Base-by-base conservation (phyloP, 208 protist species). In the Phytomonas sp. region DNA sequence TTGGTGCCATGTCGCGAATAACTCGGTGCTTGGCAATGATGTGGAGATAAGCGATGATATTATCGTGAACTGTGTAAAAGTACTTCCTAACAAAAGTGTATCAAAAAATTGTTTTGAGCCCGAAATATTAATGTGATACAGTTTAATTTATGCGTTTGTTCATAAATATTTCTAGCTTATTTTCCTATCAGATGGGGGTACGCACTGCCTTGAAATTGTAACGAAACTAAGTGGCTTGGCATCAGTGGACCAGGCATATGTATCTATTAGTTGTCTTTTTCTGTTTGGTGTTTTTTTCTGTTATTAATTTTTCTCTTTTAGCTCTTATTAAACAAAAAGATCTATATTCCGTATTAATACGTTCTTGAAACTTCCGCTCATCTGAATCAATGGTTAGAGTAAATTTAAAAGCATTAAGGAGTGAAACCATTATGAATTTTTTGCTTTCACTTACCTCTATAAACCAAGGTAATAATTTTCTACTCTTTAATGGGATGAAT, bases 71-170 rank as follows among this genome's bases (percentile, higher is more conserved):
- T 97, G 96, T 56, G 88, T 81, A 29, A 87, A 88, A 40, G 89
- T 99, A 7, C 77, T 98, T 20, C 97, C 97, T 4, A 98, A 99
- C 85, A 99, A 99, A 89, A 71, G 68, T 40, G 89, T 99, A 53
- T 71, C 73, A 1, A 72, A 90, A 65, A 87, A 83, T 64, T 90
- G 97, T 78, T 72, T 76, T 28, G 76, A 92, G 60, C 93, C 93
- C 26, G 82, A 85, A 68, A 92, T 98, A 70, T 82, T 98, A 74
- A 98, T 98, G 94, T 98, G 90, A 68, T 68, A 4, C 26, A 67
- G 36, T 28, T 7, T 40, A 67, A n/a, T 32, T 67, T 28, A 60
- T 40, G 6, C 5, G 33, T 6, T 5, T 67, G 1, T 5, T 67
- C n/a, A 67, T 67, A 60, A 34, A 32, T 28, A 30, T 64, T 28